phyloP scores from a whole-genome alignment of 352 stramenopile genomes.

The Phytophthora ohioensis region DNA sequence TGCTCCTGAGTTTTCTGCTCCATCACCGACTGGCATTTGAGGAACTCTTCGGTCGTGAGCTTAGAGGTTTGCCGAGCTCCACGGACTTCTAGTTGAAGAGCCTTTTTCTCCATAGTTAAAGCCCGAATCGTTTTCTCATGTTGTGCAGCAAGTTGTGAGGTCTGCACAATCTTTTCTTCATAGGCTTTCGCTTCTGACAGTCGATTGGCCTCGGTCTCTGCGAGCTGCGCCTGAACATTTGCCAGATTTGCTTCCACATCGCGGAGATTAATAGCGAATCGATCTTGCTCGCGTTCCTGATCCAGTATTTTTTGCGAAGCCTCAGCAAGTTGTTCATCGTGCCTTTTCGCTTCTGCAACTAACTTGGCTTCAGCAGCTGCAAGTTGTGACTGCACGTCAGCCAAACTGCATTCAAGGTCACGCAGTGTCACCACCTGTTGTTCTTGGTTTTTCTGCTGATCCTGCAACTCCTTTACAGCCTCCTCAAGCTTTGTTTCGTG shows the following conservation, averaged over 20 bases:
- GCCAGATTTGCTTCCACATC: constrained; percentile 14
- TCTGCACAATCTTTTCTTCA: constrained; percentile 2
- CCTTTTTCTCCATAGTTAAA: constrained; percentile 28
- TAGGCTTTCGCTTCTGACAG: constrained; percentile 3
- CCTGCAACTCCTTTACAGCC: neutral
- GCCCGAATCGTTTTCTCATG: constrained; percentile 17
- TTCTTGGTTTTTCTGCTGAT: constrained; percentile 2
- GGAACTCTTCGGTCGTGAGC: constrained; percentile 22
- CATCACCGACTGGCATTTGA: constrained; percentile 21
- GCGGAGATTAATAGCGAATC: neutral
- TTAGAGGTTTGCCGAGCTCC: constrained; percentile 23
- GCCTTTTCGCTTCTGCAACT: neutral
- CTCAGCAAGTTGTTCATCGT: constrained; percentile 2
- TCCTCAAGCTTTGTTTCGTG: constrained; percentile 5
- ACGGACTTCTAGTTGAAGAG: constrained; percentile 28
- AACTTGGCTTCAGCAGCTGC: constrained; percentile 9
- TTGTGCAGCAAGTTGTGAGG: constrained; percentile 10
- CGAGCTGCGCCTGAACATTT: constrained; percentile 11
- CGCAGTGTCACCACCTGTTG: neutral
- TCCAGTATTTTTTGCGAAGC: constrained; percentile 17
- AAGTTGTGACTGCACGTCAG: constrained; percentile 14
- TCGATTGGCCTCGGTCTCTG: constrained; percentile 5
- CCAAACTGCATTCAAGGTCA: constrained; percentile 7
- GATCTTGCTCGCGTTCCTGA: constrained; percentile 15
- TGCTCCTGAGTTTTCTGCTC: constrained; percentile 25